Percentiles rank a stretch among this genome's conserved stretches.
Conservation (phyloP, 2,329 filamentous ascomycete species). For the Aspergillus versicolor region DNA sequence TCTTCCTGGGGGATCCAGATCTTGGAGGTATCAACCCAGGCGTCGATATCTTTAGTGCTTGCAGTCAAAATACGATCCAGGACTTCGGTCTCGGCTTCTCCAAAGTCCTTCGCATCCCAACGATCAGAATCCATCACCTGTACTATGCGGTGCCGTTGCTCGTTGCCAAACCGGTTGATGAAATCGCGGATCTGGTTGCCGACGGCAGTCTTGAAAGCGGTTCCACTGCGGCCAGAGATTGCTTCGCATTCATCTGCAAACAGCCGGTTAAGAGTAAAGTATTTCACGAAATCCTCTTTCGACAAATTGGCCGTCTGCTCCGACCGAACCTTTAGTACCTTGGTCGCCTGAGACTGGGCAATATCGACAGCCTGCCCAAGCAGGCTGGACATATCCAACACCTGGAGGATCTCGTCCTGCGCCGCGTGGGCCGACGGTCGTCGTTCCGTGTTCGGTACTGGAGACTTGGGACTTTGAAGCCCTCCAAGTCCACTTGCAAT, state of each 20-base stretch:
- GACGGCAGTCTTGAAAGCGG: slow-evolving; percentile 59
- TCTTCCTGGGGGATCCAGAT: slow-evolving; percentile 49
- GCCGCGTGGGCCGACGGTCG: slow-evolving; percentile 30
- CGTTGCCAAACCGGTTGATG: slow-evolving; percentile 57
- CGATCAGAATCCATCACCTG: slow-evolving; percentile 60
- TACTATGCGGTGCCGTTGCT: slow-evolving; percentile 57
- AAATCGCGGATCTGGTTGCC: slow-evolving; percentile 64
- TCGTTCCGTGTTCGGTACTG: slow-evolving; percentile 26
- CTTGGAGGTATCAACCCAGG: slow-evolving; percentile 53
- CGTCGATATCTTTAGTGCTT: slow-evolving; percentile 58
- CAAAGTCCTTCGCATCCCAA: slow-evolving; percentile 66
- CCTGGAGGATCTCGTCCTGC: slow-evolving; percentile 62
- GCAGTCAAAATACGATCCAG: slow-evolving; percentile 57
- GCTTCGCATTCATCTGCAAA: slow-evolving; percentile 69
- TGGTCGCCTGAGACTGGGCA: slow-evolving; percentile 63
- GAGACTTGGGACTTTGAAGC: slow-evolving; percentile 45
- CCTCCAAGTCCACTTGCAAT: slow-evolving; percentile 67
- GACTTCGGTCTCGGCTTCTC: slow-evolving; percentile 50
- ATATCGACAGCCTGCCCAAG: slow-evolving; percentile 67
- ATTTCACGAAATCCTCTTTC: slow-evolving; percentile 58
- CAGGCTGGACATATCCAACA: slow-evolving; percentile 64
- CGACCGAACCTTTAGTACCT: slow-evolving; percentile 63
- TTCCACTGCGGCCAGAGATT: slow-evolving; percentile 61
- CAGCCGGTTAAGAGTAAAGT: slow-evolving; percentile 62
- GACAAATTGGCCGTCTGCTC: slow-evolving; percentile 58